Percentiles rank a stretch among this genome's conserved stretches.
Conservation (phyloP, 352 stramenopile species). For the Ophiocytium majus region DNA sequence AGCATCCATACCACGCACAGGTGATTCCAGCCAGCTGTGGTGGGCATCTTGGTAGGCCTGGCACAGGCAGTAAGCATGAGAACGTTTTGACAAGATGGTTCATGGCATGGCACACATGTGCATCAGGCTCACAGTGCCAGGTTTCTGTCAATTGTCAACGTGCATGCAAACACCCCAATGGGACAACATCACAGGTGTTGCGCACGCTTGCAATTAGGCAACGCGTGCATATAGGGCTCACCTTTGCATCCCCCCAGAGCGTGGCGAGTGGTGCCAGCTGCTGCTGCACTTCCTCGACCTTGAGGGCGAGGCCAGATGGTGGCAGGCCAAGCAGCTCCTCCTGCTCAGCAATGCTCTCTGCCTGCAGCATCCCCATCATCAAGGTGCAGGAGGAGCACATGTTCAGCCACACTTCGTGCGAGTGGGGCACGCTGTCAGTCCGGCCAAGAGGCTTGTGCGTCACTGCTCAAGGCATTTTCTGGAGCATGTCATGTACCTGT, state of each 20-base stretch:
- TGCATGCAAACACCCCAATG: background rate
- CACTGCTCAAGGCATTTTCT: too few species aligned
- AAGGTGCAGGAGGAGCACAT: too few species aligned
- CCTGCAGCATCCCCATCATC: too few species aligned
- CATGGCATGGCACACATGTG: too few species aligned
- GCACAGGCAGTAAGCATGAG: too few species aligned
- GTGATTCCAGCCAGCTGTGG: constrained; percentile 52
- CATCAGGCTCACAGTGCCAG: too few species aligned
- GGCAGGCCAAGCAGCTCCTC: constrained; percentile 76
- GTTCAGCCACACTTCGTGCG: too few species aligned
- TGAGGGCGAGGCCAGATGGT: constrained; percentile 73
- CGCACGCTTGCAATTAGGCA: background rate
- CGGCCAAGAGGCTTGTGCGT: too few species aligned
- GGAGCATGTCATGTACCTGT: too few species aligned
- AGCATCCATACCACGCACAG: constrained; percentile 40
- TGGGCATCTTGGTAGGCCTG: constrained; percentile 40
- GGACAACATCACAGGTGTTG: background rate
- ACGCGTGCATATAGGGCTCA: background rate
- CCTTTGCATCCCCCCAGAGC: constrained; percentile 68
- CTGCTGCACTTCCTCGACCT: constrained; percentile 70
- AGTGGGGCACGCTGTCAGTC: too few species aligned
- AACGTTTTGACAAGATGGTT: too few species aligned
- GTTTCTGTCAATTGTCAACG: background rate
- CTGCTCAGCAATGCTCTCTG: constrained; percentile 77
- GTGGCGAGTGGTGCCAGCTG: constrained; percentile 78